Conservation (phyloP, 305 asterid species). For the Solanum hybrid region DNA sequence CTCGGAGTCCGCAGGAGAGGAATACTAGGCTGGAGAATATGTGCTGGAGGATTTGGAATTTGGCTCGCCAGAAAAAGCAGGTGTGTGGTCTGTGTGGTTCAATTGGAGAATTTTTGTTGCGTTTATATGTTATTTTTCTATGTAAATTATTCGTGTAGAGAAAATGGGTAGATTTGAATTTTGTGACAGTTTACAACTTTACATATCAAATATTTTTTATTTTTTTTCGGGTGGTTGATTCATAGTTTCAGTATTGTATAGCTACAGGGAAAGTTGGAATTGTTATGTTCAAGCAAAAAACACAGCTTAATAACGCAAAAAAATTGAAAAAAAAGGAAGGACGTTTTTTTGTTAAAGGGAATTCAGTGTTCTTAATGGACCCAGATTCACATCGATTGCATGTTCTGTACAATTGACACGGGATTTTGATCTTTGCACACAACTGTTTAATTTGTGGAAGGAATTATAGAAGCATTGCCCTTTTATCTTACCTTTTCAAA, state of each 20-base stretch:
- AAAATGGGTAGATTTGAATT: not conserved
- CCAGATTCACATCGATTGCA: not conserved
- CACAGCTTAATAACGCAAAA: not conserved
- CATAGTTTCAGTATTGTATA: not conserved
- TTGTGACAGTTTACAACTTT: not conserved
- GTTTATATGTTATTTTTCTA: not conserved
- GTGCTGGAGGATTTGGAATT: conserved; percentile 98
- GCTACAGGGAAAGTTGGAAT: not conserved
- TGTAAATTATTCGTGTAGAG: not conserved
- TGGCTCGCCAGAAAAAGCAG: conserved; percentile 94
- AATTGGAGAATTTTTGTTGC: not conserved
- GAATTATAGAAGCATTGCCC: not conserved
- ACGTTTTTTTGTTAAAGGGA: not conserved
- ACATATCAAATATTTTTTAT: not conserved
- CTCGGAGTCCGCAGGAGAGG: conserved; percentile 90
- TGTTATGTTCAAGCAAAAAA: not conserved
- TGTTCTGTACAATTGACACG: not conserved
- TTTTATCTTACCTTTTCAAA: not conserved
- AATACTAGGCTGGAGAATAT: conserved; percentile 93
- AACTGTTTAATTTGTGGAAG: not conserved
- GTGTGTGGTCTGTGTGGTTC: conserved; percentile 25
- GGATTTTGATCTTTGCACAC: not conserved
- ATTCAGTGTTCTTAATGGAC: not conserved
- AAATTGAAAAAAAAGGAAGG: not conserved
- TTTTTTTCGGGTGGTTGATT: not conserved